Percentiles rank a stretch among this genome's conserved stretches.
These are phyloP conservation scores for Tolypocladium album DNA, from an alignment of 2,329 filamentous ascomycete species.

Conservation along the genomic window DNA sequence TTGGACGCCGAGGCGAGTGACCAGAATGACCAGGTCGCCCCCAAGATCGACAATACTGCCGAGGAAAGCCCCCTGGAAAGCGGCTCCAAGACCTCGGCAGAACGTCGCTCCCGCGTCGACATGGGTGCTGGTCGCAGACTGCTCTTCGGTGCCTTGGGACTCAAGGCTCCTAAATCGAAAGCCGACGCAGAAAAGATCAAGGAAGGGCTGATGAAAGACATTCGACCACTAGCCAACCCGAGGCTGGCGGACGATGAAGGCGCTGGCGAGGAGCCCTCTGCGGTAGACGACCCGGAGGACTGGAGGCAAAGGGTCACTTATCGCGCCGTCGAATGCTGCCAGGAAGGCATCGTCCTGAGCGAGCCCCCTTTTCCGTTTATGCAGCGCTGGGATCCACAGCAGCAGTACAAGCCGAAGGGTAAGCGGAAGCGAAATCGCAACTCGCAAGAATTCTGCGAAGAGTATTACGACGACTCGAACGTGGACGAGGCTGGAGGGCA, in stretches of 20 bases:
- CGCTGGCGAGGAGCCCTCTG: slow-evolving; percentile 5
- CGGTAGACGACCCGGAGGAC: slow-evolving; percentile 37
- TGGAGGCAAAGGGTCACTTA: slow-evolving; percentile 70
- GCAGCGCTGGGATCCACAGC: slow-evolving; percentile 78
- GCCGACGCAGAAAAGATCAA: slow-evolving; percentile 56
- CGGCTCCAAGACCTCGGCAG: not conserved
- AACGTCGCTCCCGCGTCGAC: slow-evolving; percentile 17
- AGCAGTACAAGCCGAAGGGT: slow-evolving; percentile 33
- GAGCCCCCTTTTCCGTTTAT: slow-evolving; percentile 83
- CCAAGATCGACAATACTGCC: slow-evolving; percentile 1
- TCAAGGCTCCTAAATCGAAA: slow-evolving; percentile 57
- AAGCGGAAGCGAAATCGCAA: slow-evolving; percentile 42
- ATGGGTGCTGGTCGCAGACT: slow-evolving; percentile 55
- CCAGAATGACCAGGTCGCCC: not conserved
- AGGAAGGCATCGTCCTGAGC: slow-evolving; percentile 56
- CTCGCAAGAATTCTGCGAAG: slow-evolving; percentile 24
- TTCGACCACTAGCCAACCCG: slow-evolving; percentile 27
- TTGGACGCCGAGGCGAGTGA: slow-evolving; percentile 2
- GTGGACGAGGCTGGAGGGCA: slow-evolving; percentile 17
- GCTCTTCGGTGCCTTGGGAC: slow-evolving; percentile 61
- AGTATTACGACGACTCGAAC: slow-evolving; percentile 15
- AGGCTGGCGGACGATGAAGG: slow-evolving; percentile 15
- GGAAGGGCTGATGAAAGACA: slow-evolving; percentile 45
- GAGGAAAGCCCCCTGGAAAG: slow-evolving; percentile 1
- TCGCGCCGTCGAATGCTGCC: slow-evolving; percentile 72